Conservation (phyloP, 2,329 filamentous ascomycete genomes). For the Verticillium alfalfae region DNA sequence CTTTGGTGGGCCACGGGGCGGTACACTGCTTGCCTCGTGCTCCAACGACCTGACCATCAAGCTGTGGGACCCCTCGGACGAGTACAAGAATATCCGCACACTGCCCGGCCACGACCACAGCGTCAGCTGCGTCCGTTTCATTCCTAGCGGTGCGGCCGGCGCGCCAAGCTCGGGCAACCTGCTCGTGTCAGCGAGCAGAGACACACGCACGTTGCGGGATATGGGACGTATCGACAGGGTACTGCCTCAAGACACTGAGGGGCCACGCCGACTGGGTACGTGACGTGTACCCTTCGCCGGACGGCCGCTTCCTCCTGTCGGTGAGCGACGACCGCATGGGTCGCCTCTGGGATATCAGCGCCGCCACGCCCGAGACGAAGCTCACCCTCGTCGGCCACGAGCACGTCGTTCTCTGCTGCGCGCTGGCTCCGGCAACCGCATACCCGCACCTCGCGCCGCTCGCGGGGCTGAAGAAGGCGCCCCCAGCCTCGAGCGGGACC, state of each 20-base stretch:
- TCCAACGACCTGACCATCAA: slow-evolving; percentile 90
- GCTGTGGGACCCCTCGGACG: slow-evolving; percentile 85
- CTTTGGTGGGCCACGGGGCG: slow-evolving; percentile 78
- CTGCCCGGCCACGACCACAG: slow-evolving; percentile 89
- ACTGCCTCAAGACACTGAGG: slow-evolving; percentile 82
- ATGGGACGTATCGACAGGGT: slow-evolving; percentile 92
- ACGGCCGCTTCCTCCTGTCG: slow-evolving; percentile 78
- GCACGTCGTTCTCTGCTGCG: slow-evolving; percentile 79
- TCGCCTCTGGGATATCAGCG: slow-evolving; percentile 77
- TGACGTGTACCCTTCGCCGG: slow-evolving; percentile 74
- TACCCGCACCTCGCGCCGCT: slow-evolving; percentile 74
- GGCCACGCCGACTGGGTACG: slow-evolving; percentile 91
- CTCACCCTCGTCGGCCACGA: slow-evolving; percentile 81
- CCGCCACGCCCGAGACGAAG: slow-evolving; percentile 64
- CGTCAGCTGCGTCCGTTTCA: slow-evolving; percentile 82
- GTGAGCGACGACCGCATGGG: slow-evolving; percentile 78
- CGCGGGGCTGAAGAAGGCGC: slow-evolving; percentile 78
- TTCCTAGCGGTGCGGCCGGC: slow-evolving; percentile 75
- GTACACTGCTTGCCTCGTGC: slow-evolving; percentile 66
- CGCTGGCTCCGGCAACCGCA: slow-evolving; percentile 72
- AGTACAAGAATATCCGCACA: slow-evolving; percentile 93
- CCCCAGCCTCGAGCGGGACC: slow-evolving; percentile 65
- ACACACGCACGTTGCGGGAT: slow-evolving; percentile 79
- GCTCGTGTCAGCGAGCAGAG: slow-evolving; percentile 78
- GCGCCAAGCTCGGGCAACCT: slow-evolving; percentile 77